These are phyloP conservation scores for Testicularia cyperi DNA, from an alignment of 1,284 basidiomycete species.

Conservation along the genomic window DNA sequence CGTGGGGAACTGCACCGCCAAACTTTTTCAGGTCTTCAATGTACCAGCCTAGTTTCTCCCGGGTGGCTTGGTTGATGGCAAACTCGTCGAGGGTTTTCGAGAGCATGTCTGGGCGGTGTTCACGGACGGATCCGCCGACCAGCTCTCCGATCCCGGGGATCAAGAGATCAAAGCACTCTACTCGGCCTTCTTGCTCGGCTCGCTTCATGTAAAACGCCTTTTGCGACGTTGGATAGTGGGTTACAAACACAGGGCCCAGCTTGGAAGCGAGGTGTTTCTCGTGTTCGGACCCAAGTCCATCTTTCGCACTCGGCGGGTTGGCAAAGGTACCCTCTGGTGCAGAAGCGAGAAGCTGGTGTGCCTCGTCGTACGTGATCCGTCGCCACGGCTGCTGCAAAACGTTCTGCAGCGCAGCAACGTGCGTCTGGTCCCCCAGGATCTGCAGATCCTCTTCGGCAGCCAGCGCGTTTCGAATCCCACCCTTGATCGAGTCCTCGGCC, in stretches of 20 bases:
- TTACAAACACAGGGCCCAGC: conserved; percentile 82
- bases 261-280: conserved; percentile 81
- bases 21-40: conserved; percentile 43
- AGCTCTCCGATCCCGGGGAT: conserved; percentile 87
- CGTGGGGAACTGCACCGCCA: conserved; percentile 48
- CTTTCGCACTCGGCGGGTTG: conserved; percentile 69
- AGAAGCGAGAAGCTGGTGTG: conserved; percentile 67
- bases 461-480: conserved; percentile 13
- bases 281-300: conserved; percentile 79
- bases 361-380: conserved; percentile 79
- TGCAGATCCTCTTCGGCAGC: conserved; percentile 30
- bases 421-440: conserved; percentile 1
- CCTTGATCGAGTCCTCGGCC: conserved; percentile 37
- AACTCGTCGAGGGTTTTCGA: conserved; percentile 10
- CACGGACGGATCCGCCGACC: conserved; percentile 84
- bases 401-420: not conserved
- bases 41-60: conserved; percentile 44
- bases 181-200: conserved; percentile 58
- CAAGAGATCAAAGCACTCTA: conserved; percentile 91
- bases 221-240: conserved; percentile 75
- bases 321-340: conserved; percentile 9
- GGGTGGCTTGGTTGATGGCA: not conserved
- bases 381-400: conserved; percentile 63
- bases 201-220: conserved; percentile 97
- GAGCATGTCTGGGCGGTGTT: conserved; percentile 69